Base-by-base conservation (phyloP, 2,329 filamentous ascomycete genomes). In the Helicocarpus griseus region DNA sequence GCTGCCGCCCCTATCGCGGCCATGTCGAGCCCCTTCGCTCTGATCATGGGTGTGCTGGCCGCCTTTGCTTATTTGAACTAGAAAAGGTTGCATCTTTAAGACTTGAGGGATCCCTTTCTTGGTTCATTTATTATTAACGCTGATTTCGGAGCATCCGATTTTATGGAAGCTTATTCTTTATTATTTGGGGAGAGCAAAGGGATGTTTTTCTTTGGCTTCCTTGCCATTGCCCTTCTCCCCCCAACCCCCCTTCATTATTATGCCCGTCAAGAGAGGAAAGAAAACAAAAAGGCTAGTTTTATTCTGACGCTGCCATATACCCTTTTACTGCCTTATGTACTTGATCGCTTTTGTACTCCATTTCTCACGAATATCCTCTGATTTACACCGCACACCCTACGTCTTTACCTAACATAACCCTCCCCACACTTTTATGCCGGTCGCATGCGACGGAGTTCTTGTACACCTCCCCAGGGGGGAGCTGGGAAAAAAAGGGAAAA, bases 31-130 rank as follows among this genome's bases (percentile, higher is more conserved):
- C 63, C 68, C 5, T 55, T 63, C 21, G 62, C 63, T 5, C 53
- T 69, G 14, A 53, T 63, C 8, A 51, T 68, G 40, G 62, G 63
- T n/a, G 63, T 62, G 1, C 55, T 65, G n/a, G 66, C 60, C 24
- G 60, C 67, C 5, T 56, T 69, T 39, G 57, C 62, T 41, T 65
- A 65, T 51, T 53, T 69, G 5, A 60, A 63, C 56, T 62, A 26
- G 21, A 26, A 22, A 31, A 36, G 14, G n/a, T 9, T 24, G 11
- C 14, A 8, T 9, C 2, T 22, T 24, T 24, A 35, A 35, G 5
- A 36, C 6, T n/a, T 28, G 13, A 17, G n/a, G 13, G 6, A 38
- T 9, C 11, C 2, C 6, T 21, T 21, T 28, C 24, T 48, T 39
- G n/a, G n/a, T 39, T 5, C 22, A n/a, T 38, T 6, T 31, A 4